Conservation (phyloP, 2,329 filamentous ascomycete species). For the Trichoderma atroviride region DNA sequence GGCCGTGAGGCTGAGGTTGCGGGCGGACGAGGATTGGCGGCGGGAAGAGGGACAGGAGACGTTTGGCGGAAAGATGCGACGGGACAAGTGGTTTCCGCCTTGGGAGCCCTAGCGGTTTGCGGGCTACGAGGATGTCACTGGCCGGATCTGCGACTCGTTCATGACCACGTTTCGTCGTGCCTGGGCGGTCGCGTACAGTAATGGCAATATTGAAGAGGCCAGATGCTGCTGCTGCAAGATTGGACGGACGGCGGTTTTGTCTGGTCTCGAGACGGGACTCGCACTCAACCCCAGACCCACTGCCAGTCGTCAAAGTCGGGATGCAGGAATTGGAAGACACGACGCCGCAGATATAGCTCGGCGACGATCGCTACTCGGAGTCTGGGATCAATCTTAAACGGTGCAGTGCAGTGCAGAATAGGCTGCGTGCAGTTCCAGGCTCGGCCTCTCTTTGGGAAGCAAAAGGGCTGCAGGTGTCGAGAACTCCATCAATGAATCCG, state of each 20-base stretch:
- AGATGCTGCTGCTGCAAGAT: slow-evolving; percentile 1
- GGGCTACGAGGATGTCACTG: slow-evolving; percentile 5
- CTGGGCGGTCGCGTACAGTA: not conserved
- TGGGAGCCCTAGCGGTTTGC: not conserved
- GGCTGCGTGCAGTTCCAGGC: not conserved
- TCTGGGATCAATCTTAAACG: not conserved
- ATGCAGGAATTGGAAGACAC: not conserved
- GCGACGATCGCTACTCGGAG: not conserved
- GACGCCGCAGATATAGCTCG: not conserved
- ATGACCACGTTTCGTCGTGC: not conserved
- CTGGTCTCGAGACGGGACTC: not conserved
- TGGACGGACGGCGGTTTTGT: not conserved
- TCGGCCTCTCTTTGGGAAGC: not conserved
- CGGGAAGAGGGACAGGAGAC: not conserved
- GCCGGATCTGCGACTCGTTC: not conserved
- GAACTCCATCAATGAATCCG: not conserved
- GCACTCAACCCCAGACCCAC: not conserved
- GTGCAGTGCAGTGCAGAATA: not conserved
- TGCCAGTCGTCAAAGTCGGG: not conserved
- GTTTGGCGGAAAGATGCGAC: not conserved
- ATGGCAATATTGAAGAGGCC: not conserved
- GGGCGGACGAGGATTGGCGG: not conserved
- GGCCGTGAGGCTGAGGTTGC: not conserved
- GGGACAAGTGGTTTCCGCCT: not conserved
- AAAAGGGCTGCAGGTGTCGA: not conserved